These are phyloP conservation scores for Sequoiadendron giganteum DNA, from an alignment of 75 land plant genomes.

Conservation along the genomic window DNA sequence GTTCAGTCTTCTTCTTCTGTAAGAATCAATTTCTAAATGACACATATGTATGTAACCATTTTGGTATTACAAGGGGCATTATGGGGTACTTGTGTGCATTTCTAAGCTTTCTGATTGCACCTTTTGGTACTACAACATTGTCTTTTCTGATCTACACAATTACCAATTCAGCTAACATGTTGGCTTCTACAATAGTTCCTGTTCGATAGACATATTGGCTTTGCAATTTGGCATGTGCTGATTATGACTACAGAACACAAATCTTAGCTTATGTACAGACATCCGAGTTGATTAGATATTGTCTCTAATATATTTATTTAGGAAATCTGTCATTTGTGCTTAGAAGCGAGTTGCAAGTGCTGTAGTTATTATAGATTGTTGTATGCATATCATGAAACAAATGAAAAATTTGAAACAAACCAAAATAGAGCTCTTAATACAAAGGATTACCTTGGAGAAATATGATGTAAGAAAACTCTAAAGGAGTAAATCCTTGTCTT, in stretches of 20 bases:
- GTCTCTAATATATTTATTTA: neutral
- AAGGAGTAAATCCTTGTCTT: neutral
- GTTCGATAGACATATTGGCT: neutral
- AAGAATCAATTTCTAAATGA: neutral
- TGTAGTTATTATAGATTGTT: too few relatives aligned
- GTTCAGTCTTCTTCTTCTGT: neutral
- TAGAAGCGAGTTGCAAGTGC: neutral
- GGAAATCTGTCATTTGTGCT: neutral
- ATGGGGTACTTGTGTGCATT: neutral
- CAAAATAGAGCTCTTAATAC: neutral
- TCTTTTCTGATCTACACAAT: neutral
- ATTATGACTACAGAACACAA: too few relatives aligned
- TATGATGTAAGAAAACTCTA: neutral
- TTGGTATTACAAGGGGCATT: neutral
- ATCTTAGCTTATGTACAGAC: neutral
- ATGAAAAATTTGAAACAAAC: too few relatives aligned
- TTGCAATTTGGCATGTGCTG: neutral
- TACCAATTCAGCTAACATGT: neutral
- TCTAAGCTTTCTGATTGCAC: neutral
- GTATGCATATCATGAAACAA: too few relatives aligned
- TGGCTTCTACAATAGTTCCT: neutral
- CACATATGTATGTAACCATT: neutral
- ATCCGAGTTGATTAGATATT: neutral
- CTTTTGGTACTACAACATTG: neutral
- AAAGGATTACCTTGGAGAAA: neutral